Conservation (phyloP, 257 asterid genomes). For the Asclepias syriaca region DNA sequence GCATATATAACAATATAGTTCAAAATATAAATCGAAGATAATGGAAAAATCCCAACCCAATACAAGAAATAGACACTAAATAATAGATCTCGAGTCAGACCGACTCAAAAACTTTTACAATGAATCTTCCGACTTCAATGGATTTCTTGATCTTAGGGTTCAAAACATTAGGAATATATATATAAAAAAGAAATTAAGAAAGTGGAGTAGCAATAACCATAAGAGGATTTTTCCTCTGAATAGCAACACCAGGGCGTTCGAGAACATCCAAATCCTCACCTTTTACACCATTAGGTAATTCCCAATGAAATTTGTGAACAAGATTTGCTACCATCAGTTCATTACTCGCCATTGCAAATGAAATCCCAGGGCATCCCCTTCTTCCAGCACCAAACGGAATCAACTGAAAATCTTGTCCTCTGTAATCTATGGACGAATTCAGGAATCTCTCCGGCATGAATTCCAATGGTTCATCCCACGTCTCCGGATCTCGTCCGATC, state of each 20-base stretch:
- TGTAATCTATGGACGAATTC: conserved; percentile 23
- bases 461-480: conserved; percentile 22
- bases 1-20: too few species aligned
- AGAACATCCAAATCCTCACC: conserved; percentile 37
- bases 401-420: conserved; percentile 33
- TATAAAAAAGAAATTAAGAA: neutral
- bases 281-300: neutral
- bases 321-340: conserved; percentile 36
- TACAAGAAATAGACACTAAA: too few species aligned
- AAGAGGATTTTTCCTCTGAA: conserved; percentile 28
- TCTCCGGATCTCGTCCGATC: conserved; percentile 16
- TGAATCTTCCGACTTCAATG: too few species aligned
- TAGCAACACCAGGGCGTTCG: conserved; percentile 29
- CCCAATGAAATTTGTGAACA: conserved; percentile 34
- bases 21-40: too few species aligned
- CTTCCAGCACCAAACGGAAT: conserved; percentile 49
- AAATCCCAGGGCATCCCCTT: conserved; percentile 37
- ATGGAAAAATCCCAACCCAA: too few species aligned
- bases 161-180: too few species aligned
- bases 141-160: too few species aligned
- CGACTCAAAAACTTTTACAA: too few species aligned
- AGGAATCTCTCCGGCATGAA: conserved; percentile 23
- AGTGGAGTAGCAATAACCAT: conserved; percentile 26
- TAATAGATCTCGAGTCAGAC: too few species aligned
- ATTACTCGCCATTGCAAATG: conserved; percentile 19